Evolutionary conservation across 2,329 filamentous ascomycete genomes (phyloP).

Genomic region (Aureobasidium sp.): DNA sequence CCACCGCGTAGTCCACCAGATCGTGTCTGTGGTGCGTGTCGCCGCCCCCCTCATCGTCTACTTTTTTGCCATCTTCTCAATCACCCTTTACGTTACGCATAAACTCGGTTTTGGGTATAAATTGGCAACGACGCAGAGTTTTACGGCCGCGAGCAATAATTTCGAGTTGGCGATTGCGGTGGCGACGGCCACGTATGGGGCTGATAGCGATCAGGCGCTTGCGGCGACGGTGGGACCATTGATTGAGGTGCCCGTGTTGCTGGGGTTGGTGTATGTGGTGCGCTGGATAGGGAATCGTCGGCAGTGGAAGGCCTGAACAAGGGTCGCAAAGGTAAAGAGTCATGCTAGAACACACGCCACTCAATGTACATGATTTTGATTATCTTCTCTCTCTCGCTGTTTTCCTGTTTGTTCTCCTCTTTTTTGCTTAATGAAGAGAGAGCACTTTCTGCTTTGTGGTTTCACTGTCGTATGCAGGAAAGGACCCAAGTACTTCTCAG

Average conservation of each 20-base stretch:
- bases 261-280: conserved; percentile 69
- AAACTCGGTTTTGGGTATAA: conserved; percentile 69
- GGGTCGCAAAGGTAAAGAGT: too few species aligned
- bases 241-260: conserved; percentile 76
- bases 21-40: conserved; percentile 74
- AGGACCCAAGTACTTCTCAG: too few species aligned
- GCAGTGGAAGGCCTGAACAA: conserved; percentile 41
- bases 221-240: conserved; percentile 78
- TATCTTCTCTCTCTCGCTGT: too few species aligned
- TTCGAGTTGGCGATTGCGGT: conserved; percentile 90
- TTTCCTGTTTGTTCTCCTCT: too few species aligned
- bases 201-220: conserved; percentile 70
- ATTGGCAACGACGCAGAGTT: conserved; percentile 68
- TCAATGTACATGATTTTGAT: too few species aligned
- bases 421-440: too few species aligned
- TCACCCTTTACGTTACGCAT: conserved; percentile 56
- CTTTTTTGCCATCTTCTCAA: conserved; percentile 67
- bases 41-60: conserved; percentile 76
- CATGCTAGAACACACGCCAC: too few species aligned
- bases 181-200: conserved; percentile 72
- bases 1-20: conserved; percentile 67
- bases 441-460: too few species aligned
- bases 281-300: conserved; percentile 51
- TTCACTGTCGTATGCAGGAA: too few species aligned
- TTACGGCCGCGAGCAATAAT: conserved; percentile 87